These are phyloP conservation scores for Tricholoma hemisulphureum DNA, from an alignment of 768 basidiomycete genomes.

Conservation along the genomic window DNA sequence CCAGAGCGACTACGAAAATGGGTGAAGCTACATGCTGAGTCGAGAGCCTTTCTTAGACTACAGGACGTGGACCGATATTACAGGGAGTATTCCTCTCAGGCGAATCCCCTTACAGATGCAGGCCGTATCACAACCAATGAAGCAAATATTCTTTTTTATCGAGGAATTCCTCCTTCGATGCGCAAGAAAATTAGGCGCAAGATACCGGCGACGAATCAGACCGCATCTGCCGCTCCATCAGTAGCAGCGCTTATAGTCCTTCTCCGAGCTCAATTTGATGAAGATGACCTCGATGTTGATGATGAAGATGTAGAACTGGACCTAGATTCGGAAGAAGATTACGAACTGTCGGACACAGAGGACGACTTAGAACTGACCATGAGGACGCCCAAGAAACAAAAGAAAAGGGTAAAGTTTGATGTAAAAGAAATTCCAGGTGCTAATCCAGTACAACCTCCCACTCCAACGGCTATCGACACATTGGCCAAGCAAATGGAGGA, in stretches of 20 bases:
- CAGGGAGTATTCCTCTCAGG: not conserved
- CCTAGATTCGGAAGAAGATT: too few species aligned
- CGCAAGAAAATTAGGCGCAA: not conserved
- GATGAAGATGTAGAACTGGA: not conserved
- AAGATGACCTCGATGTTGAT: not conserved
- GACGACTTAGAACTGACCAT: not conserved
- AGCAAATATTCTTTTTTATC: not conserved
- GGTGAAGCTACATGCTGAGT: not conserved
- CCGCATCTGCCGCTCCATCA: not conserved
- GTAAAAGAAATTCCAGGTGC: not conserved
- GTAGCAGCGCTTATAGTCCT: not conserved
- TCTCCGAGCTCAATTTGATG: not conserved
- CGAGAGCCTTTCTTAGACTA: not conserved
- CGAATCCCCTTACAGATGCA: not conserved
- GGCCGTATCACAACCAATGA: not conserved
- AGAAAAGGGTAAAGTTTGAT: not conserved
- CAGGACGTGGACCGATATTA: constrained; percentile 8
- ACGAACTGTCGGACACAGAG: not conserved
- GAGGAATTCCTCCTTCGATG: not conserved
- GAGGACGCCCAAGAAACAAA: not conserved
- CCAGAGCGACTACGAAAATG: constrained; percentile 1
- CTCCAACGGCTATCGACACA: not conserved
- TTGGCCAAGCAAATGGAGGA: not conserved
- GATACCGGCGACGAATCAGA: not conserved
- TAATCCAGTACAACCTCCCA: not conserved